Evolutionary conservation across 2,329 filamentous ascomycete genomes (phyloP), one percentile per base, ranked within the genome.

Genomic region (Exophiala sideris): DNA sequence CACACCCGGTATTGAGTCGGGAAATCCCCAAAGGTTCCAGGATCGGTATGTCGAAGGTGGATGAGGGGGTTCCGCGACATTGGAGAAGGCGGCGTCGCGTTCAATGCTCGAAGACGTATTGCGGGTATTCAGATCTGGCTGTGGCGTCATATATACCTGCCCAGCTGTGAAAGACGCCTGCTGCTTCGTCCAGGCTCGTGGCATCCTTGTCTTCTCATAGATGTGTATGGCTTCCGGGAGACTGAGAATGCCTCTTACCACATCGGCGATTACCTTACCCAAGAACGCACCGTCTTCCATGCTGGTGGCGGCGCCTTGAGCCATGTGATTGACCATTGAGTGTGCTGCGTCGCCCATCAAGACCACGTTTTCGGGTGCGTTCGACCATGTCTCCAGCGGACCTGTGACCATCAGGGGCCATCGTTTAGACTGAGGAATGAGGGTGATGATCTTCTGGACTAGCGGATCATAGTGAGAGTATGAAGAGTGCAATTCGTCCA

Each of bases 391-490:
- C 5, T 68, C 55, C 44, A 74, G 54, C 5, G 72, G 72, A 1
- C 71, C 71, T 7, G 73, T 74, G 33, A 75, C 69, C 48, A 76
- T 63, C 7, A 76, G 62, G 7, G 73, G 73, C 74, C 73, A 76
- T 34, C 63, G 48, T 20, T 35, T 32, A 12, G 14, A 32, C 44
- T 33, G 29, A 29, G 24, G n/a, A 29, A 46, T 46, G 14, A 46
- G n/a, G 12, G 20, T 58, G 44, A 64, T 60, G 16, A 65, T 66
- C 18, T 65, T 59, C 10, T 67, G 61, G 18, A 74, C 68, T 68
- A 70, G 66, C 8, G 73, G 73, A 59, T 77, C 75, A 62, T 73
- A 77, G 40, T 70, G 70, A 45, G 71, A 67, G 54, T 74, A 78
- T 21, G 74, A 65, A 8, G 68, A 63, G 16, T 66, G 58, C 51